Evolutionary conservation across 225 moss, liverwort and hornwort species (phyloP), one percentile per base, ranked within the genome.

Genomic region (Lunularia cruciata): DNA sequence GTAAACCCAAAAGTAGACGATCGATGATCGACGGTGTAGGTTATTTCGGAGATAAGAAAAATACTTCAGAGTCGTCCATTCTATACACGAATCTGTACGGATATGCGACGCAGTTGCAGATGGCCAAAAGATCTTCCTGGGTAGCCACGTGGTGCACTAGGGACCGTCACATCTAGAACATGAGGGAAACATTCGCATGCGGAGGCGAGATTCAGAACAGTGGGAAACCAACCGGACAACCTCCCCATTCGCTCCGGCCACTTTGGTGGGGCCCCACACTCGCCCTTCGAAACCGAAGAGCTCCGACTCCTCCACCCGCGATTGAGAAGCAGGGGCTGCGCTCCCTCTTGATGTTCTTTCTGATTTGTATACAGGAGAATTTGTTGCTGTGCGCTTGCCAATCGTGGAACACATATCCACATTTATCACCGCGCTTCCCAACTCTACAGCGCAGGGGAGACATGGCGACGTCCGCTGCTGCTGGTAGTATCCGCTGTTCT

Each of bases 401-500:
- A 39, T 39, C 10, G 10, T 2, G 7, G 33, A 20, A 8, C 4
- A 9, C n/a, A 2, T 60, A 39, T 39, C 38, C 15, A 3, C 1
- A 31, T 15, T 2, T 54, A 18, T 60, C 61, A 46, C 63, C 26
- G 61, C 39, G 61, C 61, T 61, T 61, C 61, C 61, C 60, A n/a
- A n/a, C 60, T 6, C 60, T 38, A 43, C 45, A 26, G 65, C 36
- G 36, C n/a, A 18, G 45, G 30, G 48, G 45, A 67, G 67, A 49
- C 67, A 67, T 67, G 67, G 67, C 67, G 22, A 49, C 36, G 35
- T 47, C 9, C 9, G 34, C 30, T 19, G 37, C 67, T 52, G 67
- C 67, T 26, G 67, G 31, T 11, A 67, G 27, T 20, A n/a, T 51
- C 35, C 35, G 31, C 11, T 32, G 35, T 34, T 67, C 67, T 26